These are phyloP conservation scores for Periconia sp. DNA, from an alignment of 2,329 filamentous ascomycete species.

Conservation along the genomic window DNA sequence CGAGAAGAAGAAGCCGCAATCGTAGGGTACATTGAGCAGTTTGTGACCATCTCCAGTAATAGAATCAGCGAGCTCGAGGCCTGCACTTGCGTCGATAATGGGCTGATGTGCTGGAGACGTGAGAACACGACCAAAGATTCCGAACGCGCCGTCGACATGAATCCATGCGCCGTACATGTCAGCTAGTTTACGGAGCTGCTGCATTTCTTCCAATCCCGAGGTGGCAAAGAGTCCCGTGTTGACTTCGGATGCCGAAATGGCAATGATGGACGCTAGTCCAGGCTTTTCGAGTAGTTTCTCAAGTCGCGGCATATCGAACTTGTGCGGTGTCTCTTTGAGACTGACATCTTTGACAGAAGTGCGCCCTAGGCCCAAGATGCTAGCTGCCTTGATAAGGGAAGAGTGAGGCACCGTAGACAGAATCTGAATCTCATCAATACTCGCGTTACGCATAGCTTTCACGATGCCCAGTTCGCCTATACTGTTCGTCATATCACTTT, in stretches of 20 bases:
- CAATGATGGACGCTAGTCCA: conserved; percentile 71
- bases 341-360: conserved; percentile 64
- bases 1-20: conserved; percentile 87
- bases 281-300: conserved; percentile 59
- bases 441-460: conserved; percentile 64
- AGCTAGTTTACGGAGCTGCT: conserved; percentile 66
- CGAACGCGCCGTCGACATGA: conserved; percentile 90
- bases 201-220: conserved; percentile 58
- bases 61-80: conserved; percentile 81
- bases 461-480: conserved; percentile 73
- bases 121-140: conserved; percentile 74
- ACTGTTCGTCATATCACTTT: conserved; percentile 28
- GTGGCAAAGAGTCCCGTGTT: conserved; percentile 84
- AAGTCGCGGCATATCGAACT: conserved; percentile 67
- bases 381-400: conserved; percentile 80
- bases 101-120: conserved; percentile 59
- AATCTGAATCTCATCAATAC: conserved; percentile 70
- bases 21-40: conserved; percentile 91
- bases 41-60: conserved; percentile 89
- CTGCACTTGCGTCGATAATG: conserved; percentile 57
- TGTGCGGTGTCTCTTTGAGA: conserved; percentile 62
- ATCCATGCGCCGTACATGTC: conserved; percentile 79
- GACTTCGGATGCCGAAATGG: conserved; percentile 83
- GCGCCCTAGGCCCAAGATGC: conserved; percentile 77
- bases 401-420: conserved; percentile 83